These are phyloP conservation scores for Rhamnella rubrinervis DNA, from an alignment of 331 rosid genomes.

Conservation along the genomic window DNA sequence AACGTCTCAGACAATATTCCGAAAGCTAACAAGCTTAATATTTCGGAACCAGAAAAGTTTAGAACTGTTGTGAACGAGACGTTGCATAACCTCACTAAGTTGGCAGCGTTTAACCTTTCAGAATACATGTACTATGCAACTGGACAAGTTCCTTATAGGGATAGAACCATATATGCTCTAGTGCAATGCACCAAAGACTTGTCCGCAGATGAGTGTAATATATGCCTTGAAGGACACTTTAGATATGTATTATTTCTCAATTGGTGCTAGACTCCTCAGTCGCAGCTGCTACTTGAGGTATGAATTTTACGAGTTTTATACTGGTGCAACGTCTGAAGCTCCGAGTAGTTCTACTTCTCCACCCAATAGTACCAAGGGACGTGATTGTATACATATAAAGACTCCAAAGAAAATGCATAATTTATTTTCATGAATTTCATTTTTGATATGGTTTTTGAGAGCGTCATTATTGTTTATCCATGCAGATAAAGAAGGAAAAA, in stretches of 20 bases:
- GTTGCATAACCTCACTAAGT: slow-evolving; percentile 30
- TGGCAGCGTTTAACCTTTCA: slow-evolving; percentile 38
- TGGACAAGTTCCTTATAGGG: slow-evolving; percentile 32
- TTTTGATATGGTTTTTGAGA: background rate
- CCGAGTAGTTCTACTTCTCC: background rate
- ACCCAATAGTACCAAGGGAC: background rate
- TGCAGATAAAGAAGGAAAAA: slow-evolving; percentile 38
- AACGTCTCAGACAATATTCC: slow-evolving; percentile 32
- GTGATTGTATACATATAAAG: slow-evolving; percentile 31
- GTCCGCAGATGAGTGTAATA: slow-evolving; percentile 41
- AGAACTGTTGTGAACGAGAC: slow-evolving; percentile 31
- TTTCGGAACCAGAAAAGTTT: slow-evolving; percentile 38
- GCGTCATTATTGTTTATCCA: background rate
- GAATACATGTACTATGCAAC: slow-evolving; percentile 35
- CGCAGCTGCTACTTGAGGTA: slow-evolving; percentile 62
- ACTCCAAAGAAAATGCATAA: background rate
- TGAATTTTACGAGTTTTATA: slow-evolving; percentile 42
- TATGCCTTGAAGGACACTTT: slow-evolving; percentile 38
- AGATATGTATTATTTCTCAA: slow-evolving; percentile 31
- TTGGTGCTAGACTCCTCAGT: slow-evolving; percentile 59
- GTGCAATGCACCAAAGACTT: slow-evolving; percentile 63
- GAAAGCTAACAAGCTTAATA: slow-evolving; percentile 20
- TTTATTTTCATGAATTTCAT: too few relatives aligned
- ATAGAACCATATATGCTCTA: slow-evolving; percentile 43
- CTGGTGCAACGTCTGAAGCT: slow-evolving; percentile 16